Base-by-base conservation (phyloP, 306 rosid genomes). In the Acmispon strigosus region DNA sequence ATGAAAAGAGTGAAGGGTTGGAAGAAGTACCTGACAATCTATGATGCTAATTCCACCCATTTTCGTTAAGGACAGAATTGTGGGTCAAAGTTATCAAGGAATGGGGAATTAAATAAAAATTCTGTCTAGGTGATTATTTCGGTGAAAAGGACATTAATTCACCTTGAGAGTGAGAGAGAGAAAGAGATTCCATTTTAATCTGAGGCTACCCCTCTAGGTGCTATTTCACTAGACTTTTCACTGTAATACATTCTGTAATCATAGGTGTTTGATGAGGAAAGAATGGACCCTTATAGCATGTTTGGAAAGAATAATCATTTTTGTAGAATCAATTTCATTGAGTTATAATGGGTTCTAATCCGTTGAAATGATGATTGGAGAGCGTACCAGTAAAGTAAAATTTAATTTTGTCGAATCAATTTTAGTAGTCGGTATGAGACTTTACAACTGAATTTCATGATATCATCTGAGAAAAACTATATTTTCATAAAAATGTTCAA, bases 71-170 rank as follows among this genome's bases (percentile, higher is more conserved):
- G 89, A 86, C 92, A 85, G 90, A 87, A 84, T 72, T 85, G 88
- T 87, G 96, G 91, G 96, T 87, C 98, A 90, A 90, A 84, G 77
- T 91, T 80, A 81, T 86, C 58, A 62, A 78, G 71, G 66, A 72
- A 70, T 83, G 65, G 82, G 79, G 79, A 85, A 84, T 89, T 82
- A 71, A 84, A 84, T 80, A 73, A 19, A 62, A 81, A 76, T 67
- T 81, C 77, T 89, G 79, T 86, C 81, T 71, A 68, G 68, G 54
- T 70, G 75, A 86, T 90, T 79, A 84, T 81, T 85, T 84, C 75
- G 83, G 88, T 90, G 96, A 86, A 85, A 84, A 77, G 59, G 85
- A 85, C 96, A 86, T 83, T 69, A 72, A 85, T 90, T 84, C 88
- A 77, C 90, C 86, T 85, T 80, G 91, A 84, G 88, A 80, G 83